Evolutionary conservation across 2,329 filamentous ascomycete species (phyloP).

Genomic region (Fusarium caatingaense): DNA sequence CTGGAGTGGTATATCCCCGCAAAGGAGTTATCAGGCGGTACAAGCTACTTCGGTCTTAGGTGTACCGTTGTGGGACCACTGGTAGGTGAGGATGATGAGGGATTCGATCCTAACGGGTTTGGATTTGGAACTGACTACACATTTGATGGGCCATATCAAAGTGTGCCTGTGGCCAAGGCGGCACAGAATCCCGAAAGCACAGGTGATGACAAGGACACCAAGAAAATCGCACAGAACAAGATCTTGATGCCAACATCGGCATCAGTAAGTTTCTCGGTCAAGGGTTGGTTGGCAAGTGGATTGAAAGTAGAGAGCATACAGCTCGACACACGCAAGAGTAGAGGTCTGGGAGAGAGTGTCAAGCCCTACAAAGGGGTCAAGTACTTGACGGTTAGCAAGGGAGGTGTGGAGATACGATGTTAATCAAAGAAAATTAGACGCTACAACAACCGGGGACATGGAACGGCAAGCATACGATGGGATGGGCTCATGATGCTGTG

Average conservation of each 20-base stretch:
- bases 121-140: constrained; percentile 64
- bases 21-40: constrained; percentile 77
- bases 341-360: constrained; percentile 85
- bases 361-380: constrained; percentile 99
- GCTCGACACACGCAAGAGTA: constrained; percentile 81
- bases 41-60: constrained; percentile 77
- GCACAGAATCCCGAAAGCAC: constrained; percentile 48
- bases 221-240: constrained; percentile 74
- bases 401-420: constrained; percentile 73
- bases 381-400: constrained; percentile 83
- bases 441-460: constrained; percentile 10
- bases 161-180: constrained; percentile 50
- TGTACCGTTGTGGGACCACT: constrained; percentile 80
- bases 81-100: constrained; percentile 61
- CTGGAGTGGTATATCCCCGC: constrained; percentile 87
- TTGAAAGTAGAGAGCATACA: constrained; percentile 75
- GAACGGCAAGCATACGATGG: neutral
- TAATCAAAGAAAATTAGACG: constrained; percentile 43
- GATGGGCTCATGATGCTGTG: constrained; percentile 14
- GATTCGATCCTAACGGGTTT: constrained; percentile 63
- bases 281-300: constrained; percentile 75
- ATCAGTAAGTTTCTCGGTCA: constrained; percentile 76
- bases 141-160: constrained; percentile 69
- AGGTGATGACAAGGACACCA: constrained; percentile 62
- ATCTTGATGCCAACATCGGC: constrained; percentile 84